These are phyloP conservation scores for Rosa rugosa DNA, from an alignment of 306 rosid genomes.

Conservation along the genomic window DNA sequence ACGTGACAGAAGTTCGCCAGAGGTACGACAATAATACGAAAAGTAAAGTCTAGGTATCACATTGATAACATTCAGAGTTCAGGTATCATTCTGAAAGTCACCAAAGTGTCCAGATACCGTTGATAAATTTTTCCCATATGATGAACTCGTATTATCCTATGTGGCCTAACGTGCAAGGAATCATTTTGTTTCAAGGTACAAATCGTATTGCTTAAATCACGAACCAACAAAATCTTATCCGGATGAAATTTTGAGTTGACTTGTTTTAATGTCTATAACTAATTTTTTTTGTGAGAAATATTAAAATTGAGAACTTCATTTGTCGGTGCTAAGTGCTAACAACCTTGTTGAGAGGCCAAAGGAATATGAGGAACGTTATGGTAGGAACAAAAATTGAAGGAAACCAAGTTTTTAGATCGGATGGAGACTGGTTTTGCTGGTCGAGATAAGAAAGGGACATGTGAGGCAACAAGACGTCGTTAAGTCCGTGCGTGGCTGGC, in stretches of 20 bases:
- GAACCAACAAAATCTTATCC: neutral
- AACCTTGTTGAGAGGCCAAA: neutral
- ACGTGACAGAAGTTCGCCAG: no score
- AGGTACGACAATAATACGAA: no score
- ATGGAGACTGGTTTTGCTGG: neutral
- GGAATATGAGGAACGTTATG: no score
- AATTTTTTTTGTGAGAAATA: no score
- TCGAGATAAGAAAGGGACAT: neutral
- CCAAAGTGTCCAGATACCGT: no score
- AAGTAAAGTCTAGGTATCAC: no score
- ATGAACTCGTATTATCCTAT: neutral
- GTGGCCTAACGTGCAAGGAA: neutral
- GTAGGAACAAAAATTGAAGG: neutral
- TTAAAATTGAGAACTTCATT: no score
- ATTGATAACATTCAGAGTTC: no score
- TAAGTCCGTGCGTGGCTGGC: neutral
- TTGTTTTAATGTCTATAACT: neutral
- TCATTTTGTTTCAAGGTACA: neutral
- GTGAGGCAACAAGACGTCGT: neutral
- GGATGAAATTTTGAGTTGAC: neutral
- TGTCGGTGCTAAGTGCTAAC: no score
- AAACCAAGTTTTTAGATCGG: neutral
- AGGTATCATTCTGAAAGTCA: no score
- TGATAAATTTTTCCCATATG: no score
- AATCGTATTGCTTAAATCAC: neutral